Percentiles rank a stretch among this genome's conserved stretches.
These are phyloP conservation scores for Botryotinia narcissicola DNA, from an alignment of 2,329 filamentous ascomycete genomes.

Conservation along the genomic window DNA sequence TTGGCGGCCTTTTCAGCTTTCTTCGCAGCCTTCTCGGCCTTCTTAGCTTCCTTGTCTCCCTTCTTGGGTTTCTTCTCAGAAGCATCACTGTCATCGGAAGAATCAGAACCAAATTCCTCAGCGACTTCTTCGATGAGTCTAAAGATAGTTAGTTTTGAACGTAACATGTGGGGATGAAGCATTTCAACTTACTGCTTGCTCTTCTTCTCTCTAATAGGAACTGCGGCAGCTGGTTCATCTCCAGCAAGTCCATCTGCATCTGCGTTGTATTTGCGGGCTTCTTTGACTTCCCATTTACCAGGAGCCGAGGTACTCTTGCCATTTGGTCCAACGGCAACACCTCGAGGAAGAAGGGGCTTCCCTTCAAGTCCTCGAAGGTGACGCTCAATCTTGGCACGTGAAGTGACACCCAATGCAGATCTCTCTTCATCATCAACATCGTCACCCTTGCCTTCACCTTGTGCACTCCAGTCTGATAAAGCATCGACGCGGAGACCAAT, in stretches of 20 bases:
- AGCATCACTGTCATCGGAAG: slow-evolving; percentile 16
- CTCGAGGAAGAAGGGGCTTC: slow-evolving; percentile 79
- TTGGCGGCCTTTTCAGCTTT: slow-evolving; percentile 39
- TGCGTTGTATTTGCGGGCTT: slow-evolving; percentile 89
- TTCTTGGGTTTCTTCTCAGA: slow-evolving; percentile 32
- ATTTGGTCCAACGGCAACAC: slow-evolving; percentile 71
- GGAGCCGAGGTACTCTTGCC: slow-evolving; percentile 59
- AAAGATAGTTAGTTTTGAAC: background rate
- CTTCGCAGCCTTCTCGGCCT: slow-evolving; percentile 25
- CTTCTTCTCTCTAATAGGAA: slow-evolving; percentile 50
- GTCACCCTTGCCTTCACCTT: slow-evolving; percentile 61
- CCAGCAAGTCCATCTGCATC: slow-evolving; percentile 83
- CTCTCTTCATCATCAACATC: slow-evolving; percentile 84
- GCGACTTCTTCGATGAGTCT: slow-evolving; percentile 41
- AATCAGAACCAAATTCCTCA: slow-evolving; percentile 24
- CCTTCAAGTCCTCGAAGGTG: slow-evolving; percentile 78
- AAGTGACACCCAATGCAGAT: slow-evolving; percentile 71
- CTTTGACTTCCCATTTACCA: slow-evolving; percentile 87
- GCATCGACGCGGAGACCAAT: slow-evolving; percentile 92
- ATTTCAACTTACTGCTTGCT: slow-evolving; percentile 43
- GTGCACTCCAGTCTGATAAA: slow-evolving; percentile 70
- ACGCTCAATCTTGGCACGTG: slow-evolving; percentile 72
- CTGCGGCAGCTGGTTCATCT: slow-evolving; percentile 54
- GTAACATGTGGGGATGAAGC: slow-evolving; percentile 19
- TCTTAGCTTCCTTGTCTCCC: slow-evolving; percentile 34